Evolutionary conservation across 2,329 filamentous ascomycete genomes (phyloP).

Genomic region (Sclerotinia sclerotiorum): DNA sequence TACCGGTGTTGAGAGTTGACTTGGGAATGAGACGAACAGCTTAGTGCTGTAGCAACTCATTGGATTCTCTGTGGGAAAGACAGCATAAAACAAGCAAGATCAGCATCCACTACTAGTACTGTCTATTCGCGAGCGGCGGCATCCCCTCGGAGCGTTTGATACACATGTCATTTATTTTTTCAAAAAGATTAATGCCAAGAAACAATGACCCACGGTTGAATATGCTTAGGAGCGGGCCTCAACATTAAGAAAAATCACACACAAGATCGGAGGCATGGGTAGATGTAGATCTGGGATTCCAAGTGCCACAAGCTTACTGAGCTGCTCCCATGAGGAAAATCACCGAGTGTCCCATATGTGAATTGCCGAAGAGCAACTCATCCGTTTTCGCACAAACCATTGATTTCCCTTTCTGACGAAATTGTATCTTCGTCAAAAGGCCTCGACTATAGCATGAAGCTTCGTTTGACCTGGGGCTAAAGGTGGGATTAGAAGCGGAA

Average conservation of each 20-base stretch:
- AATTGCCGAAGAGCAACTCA: background rate
- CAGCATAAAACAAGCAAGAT: background rate
- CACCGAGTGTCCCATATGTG: background rate
- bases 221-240: background rate
- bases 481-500: background rate
- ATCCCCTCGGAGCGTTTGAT: background rate
- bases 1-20: background rate
- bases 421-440: background rate
- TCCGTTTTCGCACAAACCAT: background rate
- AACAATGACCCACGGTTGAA: background rate
- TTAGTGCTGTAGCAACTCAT: background rate
- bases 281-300: background rate
- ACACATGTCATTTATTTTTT: background rate
- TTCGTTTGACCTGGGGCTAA: background rate
- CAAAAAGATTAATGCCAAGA: background rate
- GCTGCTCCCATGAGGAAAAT: background rate
- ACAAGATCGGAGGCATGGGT: constrained; percentile 5
- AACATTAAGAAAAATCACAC: background rate
- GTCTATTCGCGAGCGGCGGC: background rate
- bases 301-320: background rate
- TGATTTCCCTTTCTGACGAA: background rate
- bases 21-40: background rate
- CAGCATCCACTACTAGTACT: background rate
- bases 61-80: background rate
- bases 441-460: background rate